Evolutionary conservation across 202 grass and related monocot genomes (phyloP).

Genomic region (Zizania palustris): DNA sequence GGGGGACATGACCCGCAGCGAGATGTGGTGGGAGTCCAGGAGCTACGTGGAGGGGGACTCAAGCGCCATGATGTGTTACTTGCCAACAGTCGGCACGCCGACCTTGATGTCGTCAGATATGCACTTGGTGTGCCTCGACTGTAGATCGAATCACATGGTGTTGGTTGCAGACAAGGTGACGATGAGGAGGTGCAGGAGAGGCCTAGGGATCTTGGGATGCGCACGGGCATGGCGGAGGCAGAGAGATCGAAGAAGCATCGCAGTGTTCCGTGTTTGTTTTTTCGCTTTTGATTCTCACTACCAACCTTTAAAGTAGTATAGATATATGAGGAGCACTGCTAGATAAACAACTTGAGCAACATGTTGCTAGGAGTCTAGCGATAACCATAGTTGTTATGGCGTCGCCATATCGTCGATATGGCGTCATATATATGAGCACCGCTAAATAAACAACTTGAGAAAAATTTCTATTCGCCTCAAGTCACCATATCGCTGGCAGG

Average conservation of each 20-base stretch:
- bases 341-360: too few relatives aligned
- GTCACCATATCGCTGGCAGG: too few relatives aligned
- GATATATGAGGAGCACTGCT: too few relatives aligned
- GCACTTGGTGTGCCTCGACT: slow-evolving; percentile 74
- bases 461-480: too few relatives aligned
- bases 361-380: too few relatives aligned
- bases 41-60: slow-evolving; percentile 33
- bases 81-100: slow-evolving; percentile 64
- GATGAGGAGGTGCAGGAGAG: background rate
- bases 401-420: too few relatives aligned
- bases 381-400: too few relatives aligned
- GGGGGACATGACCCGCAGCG: slow-evolving; percentile 67
- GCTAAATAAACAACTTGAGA: too few relatives aligned
- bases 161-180: background rate
- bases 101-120: slow-evolving; percentile 81
- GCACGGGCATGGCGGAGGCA: slow-evolving; percentile 25
- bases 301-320: too few relatives aligned
- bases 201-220: background rate
- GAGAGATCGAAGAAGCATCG: slow-evolving; percentile 9
- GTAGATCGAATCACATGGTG: slow-evolving; percentile 63
- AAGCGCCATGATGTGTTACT: slow-evolving; percentile 64
- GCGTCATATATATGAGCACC: too few relatives aligned
- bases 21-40: slow-evolving; percentile 63
- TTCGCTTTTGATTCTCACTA: too few relatives aligned
- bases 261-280: too few relatives aligned